Evolutionary conservation across 1,139 yeast species (phyloP), one percentile per base, ranked within the genome.

Genomic region (Saccharomyces hybrid): DNA sequence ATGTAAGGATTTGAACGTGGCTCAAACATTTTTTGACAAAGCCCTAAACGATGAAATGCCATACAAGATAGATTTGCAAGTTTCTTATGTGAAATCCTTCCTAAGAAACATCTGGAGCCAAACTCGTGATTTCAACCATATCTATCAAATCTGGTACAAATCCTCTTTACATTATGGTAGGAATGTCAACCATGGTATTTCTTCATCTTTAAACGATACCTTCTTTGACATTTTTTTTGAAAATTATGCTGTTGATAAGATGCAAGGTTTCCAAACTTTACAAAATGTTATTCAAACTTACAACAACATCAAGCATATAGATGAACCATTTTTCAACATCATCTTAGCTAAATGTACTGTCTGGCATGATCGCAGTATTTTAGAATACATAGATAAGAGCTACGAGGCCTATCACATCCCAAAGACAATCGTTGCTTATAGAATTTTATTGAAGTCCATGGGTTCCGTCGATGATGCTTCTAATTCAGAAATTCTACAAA

Each of bases 371-470:
- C 23, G 23, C 23, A 19, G 23, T 19, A 19, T 19, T 19, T 19
- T 19, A 19, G 23, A 19, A 19, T 19, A 19, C 23, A 19, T 19
- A 19, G 23, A 19, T 19, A 19, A 19, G 23, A 19, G 23, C 23
- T 19, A 19, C 23, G 23, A 19, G 23, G 23, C 23, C 23, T 19
- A 19, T 23, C 74, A 79, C 51, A 79, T 86, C 54, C 73, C 75
- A 16, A 81, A 83, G 64, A 82, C 90, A 11, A 82, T 82, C 52
- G 91, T 88, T 38, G 82, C 93, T 23, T 80, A 82, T 70, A 81
- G 97, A 69, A 85, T 90, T 58, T 77, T 82, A 44, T 76, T 90
- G 65, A 89, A 89, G 69, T 84, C 91, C 29, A 74, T 86, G 58
- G 95, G 93, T 14, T 77, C 80, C 23, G 77, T 88, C 53, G 69